Percentiles rank a stretch among this genome's conserved stretches.
Conservation (phyloP, 257 asterid genomes). For the Fraxinus anomala region DNA sequence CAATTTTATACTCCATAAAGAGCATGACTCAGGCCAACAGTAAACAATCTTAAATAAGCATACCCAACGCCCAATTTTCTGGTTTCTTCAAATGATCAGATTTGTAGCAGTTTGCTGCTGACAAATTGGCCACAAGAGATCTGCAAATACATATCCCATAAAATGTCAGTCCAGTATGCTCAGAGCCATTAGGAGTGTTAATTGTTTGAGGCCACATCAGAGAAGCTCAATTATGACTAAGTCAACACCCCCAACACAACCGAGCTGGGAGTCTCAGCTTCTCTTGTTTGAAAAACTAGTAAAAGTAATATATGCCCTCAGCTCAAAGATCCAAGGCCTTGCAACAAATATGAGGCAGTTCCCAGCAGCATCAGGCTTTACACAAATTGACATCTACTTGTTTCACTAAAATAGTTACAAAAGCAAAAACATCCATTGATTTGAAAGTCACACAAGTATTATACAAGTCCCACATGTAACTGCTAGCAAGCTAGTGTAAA, state of each 20-base stretch:
- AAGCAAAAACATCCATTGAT: not conserved
- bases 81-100: slow-evolving; percentile 47
- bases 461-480: not conserved
- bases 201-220: not conserved
- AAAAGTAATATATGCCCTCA: not conserved
- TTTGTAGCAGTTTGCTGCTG: slow-evolving; percentile 60
- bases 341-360: not conserved
- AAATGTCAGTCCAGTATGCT: not conserved
- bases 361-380: not conserved
- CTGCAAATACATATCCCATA: slow-evolving; percentile 28
- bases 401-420: not conserved
- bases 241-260: slow-evolving; percentile 1
- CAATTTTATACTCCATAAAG: not conserved
- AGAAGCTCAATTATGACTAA: not conserved
- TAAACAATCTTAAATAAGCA: not conserved
- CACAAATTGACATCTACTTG: not conserved
- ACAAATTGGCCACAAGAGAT: slow-evolving; percentile 55
- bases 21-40: not conserved
- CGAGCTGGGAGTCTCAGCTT: not conserved
- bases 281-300: not conserved
- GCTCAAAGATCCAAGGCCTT: not conserved
- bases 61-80: slow-evolving; percentile 59
- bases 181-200: not conserved
- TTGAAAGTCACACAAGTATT: not conserved
- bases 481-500: not conserved